These are phyloP conservation scores for Pleurotus sapidus DNA, from an alignment of 768 basidiomycete genomes.

Conservation along the genomic window DNA sequence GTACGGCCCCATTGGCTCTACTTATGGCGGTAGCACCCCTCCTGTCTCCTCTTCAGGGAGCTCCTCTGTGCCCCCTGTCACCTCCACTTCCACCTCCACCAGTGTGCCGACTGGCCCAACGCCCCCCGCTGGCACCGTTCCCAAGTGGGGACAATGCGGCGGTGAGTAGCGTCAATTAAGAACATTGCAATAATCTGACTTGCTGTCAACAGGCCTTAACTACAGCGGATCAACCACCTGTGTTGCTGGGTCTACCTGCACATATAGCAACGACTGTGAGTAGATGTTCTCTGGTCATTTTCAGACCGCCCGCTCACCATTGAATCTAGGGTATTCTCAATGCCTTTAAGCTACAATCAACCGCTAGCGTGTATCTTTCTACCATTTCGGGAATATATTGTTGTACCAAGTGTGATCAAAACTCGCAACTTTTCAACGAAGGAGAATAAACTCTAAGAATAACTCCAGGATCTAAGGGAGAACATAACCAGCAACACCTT, in stretches of 20 bases:
- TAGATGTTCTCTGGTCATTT: background rate
- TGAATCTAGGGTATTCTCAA: no score
- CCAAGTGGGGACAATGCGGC: constrained; percentile 8
- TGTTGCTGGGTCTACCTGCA: background rate
- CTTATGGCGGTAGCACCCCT: background rate
- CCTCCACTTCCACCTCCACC: background rate
- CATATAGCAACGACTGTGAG: constrained; percentile 1
- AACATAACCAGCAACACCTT: constrained; percentile 4
- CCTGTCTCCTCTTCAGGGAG: background rate
- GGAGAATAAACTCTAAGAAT: no score
- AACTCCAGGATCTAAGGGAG: no score
- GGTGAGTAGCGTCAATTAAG: background rate
- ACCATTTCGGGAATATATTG: no score
- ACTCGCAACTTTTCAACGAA: no score
- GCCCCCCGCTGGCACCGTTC: background rate
- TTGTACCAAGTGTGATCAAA: no score
- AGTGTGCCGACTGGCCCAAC: background rate
- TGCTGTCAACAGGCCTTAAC: background rate
- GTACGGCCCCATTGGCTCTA: constrained; percentile 32
- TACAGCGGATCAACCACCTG: constrained; percentile 2
- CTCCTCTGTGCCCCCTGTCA: background rate
- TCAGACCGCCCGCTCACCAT: no score
- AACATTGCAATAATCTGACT: background rate
- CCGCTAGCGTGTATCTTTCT: no score
- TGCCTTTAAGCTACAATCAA: no score